These are phyloP conservation scores for Moesziomyces aphidis DNA, from an alignment of 1,284 basidiomycete genomes.

Conservation along the genomic window DNA sequence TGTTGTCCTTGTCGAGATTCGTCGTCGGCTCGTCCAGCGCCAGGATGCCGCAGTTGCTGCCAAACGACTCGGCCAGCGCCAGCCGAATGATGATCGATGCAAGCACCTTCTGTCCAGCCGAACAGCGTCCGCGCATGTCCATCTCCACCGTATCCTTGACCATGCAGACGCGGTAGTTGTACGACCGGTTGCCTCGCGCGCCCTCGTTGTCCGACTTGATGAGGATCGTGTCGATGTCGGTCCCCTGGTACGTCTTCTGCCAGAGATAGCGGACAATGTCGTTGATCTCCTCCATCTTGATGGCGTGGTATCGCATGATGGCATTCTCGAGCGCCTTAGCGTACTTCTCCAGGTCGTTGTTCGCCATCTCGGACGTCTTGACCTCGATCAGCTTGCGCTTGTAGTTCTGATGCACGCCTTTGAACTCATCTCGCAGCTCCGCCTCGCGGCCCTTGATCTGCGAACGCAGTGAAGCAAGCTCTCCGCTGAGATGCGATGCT, in stretches of 20 bases:
- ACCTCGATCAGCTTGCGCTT: conserved; percentile 92
- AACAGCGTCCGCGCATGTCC: conserved; percentile 99
- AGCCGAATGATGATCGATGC: conserved; percentile 99
- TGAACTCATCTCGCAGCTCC: conserved; percentile 84
- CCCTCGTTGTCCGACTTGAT: conserved; percentile 93
- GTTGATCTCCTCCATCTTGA: conserved; percentile 99
- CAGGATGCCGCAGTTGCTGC: conserved; percentile 95
- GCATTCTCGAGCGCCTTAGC: conserved; percentile 92
- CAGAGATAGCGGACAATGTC: conserved; percentile 81
- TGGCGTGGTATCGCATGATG: conserved; percentile 97
- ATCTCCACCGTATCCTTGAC: conserved; percentile 98
- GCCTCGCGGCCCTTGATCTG: conserved; percentile 72
- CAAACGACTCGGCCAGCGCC: conserved; percentile 97
- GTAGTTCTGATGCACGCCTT: conserved; percentile 85
- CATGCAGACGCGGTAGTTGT: conserved; percentile 98
- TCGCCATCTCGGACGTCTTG: conserved; percentile 72
- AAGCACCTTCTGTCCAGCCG: conserved; percentile 97
- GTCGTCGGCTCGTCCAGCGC: conserved; percentile 99
- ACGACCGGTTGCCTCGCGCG: conserved; percentile 74
- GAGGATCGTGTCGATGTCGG: conserved; percentile 97
- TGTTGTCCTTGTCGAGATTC: conserved; percentile 95
- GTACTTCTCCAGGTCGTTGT: conserved; percentile 84
- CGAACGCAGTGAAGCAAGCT: conserved; percentile 53
- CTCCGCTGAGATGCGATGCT: conserved; percentile 66
- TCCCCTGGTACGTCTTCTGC: conserved; percentile 99